Evolutionary conservation across 257 asterid species (phyloP), one percentile per base, ranked within the genome.

Genomic region (Paulownia fortunei): DNA sequence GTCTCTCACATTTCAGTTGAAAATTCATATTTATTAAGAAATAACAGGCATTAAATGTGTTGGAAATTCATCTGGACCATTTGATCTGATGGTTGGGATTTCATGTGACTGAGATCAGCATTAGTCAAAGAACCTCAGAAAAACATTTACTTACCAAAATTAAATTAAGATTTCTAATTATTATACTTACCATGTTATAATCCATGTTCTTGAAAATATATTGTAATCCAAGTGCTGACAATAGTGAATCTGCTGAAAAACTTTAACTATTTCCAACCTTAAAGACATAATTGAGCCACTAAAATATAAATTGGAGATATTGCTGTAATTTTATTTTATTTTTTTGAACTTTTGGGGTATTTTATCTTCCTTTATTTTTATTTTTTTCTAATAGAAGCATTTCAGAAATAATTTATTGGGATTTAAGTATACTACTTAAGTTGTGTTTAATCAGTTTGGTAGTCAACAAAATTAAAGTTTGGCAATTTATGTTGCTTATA

Each of bases 41-140:
- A 42, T 82, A 27, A 75, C 70, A 51, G 79, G 66, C 77, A 58
- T 80, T 85, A 46, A 82, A 77, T 85, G 82, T 54, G 65, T 41
- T 36, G 34, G 26, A 51, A 30, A 60, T 67, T 72, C 67, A 80
- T 82, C 80, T 32, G 39, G 81, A 34, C 82, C 81, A 39, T 80
- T 74, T 79, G 69, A 82, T 85, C 80, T 16, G 52, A 82, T 32
- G 83, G 81, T 39, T 80, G 69, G 32, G 30, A 44, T 42, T 81
- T 15, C 24, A 21, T 41, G 42, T 21, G 71, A 26, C 1, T 26
- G 0, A 49, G 16, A 10, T 11, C 6, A 42, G 65, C 4, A 34
- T 72, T 34, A 60, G 71, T 59, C 27, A 72, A 64, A 44, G 26
- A 41, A 36, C 5, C 24, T 39, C 4, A 18, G 23, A 15, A n/a